Base-by-base conservation (phyloP, 2,329 filamentous ascomycete genomes). In the Elsinoe necatrix region DNA sequence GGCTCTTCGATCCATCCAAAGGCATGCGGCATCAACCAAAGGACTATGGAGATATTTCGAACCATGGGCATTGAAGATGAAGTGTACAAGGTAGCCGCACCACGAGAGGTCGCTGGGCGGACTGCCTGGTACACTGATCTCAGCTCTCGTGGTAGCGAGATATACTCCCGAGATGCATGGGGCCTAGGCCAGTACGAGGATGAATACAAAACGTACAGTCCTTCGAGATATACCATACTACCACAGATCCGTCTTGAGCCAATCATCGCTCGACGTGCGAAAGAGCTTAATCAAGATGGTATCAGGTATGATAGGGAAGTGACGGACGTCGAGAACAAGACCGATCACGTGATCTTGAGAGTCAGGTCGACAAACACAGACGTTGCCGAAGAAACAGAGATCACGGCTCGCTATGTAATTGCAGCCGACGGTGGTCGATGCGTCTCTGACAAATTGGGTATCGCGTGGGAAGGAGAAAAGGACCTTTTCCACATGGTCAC, bases 231-330 rank as follows among this genome's bases (percentile, higher is more conserved):
- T 58, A 57, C 58, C n/a, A 66, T 66, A 3, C 50, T 69, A 34
- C 67, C 68, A n/a, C 68, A 69, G 56, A 69, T 72, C 12, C 63
- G 68, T n/a, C 58, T 70, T 12, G 70, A 73, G 59, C 70, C 69
- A 14, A 64, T 72, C 29, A 58, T 72, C 25, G 58, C 61, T 39
- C 55, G 60, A 27, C 57, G 64, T 23, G 69, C 69, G 8, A 45
- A 58, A 27, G 64, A 67, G 55, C 59, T 70, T 31, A 70, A 68
- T 56, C 65, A 66, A 0, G 45, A 58, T 1, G 67, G 63, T 0
- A 60, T 72, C n/a, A 55, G 56, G 20, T 69, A 66, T 52, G 45
- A 56, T 2, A 58, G 62, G 11, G 66, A 69, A 54, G 67, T 71
- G 2, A 48, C 54, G 2, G 56, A 59, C 9, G 55, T 68, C 18